phyloP scores from a whole-genome alignment of 768 basidiomycete genomes.

The Pholiota microspora region DNA sequence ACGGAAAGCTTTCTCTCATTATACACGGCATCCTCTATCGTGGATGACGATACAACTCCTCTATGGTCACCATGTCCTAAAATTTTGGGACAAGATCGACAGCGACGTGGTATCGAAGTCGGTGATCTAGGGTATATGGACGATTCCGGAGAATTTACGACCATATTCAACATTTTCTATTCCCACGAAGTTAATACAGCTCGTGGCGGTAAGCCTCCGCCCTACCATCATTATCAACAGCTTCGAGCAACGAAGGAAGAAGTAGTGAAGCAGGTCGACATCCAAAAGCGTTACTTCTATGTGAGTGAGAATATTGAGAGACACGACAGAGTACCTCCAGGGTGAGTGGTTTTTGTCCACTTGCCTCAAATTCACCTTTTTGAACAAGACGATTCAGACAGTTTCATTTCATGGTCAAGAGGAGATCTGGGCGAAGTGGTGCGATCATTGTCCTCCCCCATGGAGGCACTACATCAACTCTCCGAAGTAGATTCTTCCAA shows the following conservation, averaged over 20 bases:
- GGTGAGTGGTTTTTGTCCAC: background rate
- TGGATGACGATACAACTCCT: background rate
- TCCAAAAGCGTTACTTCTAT: background rate
- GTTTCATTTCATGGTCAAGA: background rate
- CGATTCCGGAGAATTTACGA: constrained; percentile 4
- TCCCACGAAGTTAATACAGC: background rate
- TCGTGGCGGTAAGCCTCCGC: background rate
- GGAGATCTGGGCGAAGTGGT: background rate
- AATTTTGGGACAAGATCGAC: background rate
- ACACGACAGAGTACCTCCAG: background rate
- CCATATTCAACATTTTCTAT: constrained; percentile 8
- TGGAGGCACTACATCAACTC: background rate
- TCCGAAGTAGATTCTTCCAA: background rate
- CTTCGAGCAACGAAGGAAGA: background rate
- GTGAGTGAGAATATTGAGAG: background rate
- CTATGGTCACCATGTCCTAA: constrained; percentile 7
- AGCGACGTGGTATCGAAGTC: background rate
- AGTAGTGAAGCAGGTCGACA: background rate
- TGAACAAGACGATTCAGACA: background rate
- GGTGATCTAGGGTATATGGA: constrained; percentile 10
- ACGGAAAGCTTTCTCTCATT: background rate
- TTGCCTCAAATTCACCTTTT: background rate
- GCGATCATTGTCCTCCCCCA: constrained; percentile 8
- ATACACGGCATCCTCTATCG: constrained; percentile 4
- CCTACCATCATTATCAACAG: background rate